Evolutionary conservation across 257 asterid genomes (phyloP).

Genomic region (Avicennia marina): DNA sequence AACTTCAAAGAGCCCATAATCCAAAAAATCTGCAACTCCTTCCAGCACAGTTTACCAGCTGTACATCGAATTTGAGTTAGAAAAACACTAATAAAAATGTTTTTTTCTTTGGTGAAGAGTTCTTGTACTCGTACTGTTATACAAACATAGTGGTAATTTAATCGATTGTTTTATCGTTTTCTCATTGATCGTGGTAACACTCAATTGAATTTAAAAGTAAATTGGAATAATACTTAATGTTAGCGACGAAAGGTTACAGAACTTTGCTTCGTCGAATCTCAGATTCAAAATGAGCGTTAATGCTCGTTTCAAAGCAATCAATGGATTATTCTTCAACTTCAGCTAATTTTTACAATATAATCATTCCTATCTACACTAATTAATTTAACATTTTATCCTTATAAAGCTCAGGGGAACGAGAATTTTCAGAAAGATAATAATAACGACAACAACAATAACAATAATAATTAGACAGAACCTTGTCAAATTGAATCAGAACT

Average conservation of each 20-base stretch:
- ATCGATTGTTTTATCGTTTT: too few relatives aligned
- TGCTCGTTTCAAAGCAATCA: background rate
- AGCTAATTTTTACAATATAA: background rate
- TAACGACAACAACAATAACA: background rate
- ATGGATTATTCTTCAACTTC: background rate
- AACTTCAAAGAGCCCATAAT: background rate
- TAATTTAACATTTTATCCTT: background rate
- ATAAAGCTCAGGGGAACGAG: background rate
- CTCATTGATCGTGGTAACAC: background rate
- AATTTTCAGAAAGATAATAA: background rate
- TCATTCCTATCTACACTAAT: background rate
- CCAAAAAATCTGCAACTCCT: background rate
- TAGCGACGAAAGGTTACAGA: background rate
- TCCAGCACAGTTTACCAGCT: background rate
- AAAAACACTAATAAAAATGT: background rate
- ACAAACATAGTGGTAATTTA: too few relatives aligned
- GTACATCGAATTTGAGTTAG: background rate
- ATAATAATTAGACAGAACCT: slow-evolving; percentile 36
- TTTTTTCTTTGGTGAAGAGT: background rate
- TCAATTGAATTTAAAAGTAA: too few relatives aligned
- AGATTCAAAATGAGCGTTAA: background rate
- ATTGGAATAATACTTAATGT: background rate
- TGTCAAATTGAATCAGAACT: slow-evolving; percentile 93
- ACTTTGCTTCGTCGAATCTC: background rate
- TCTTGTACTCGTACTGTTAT: too few relatives aligned